phyloP scores from a whole-genome alignment of 176 grass and related monocot species.

The Aegilops bicornis region DNA sequence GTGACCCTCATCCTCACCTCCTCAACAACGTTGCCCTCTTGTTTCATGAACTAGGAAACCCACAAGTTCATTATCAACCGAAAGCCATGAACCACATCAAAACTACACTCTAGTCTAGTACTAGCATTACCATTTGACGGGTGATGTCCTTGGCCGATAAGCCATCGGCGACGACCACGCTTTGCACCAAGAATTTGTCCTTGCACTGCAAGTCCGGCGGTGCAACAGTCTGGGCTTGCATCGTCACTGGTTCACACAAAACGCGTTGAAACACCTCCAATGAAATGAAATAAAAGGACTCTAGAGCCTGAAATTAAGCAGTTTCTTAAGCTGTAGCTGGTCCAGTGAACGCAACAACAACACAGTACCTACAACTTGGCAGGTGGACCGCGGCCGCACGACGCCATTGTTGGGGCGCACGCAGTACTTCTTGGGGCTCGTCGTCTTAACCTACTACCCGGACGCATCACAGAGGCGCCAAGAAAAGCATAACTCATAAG shows the following conservation, averaged over 20 bases:
- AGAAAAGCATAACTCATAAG: conserved; percentile 20
- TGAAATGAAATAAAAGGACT: background rate
- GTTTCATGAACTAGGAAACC: conserved; percentile 51
- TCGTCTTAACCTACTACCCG: conserved; percentile 80
- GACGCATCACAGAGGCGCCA: conserved; percentile 28
- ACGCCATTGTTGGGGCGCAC: conserved; percentile 73
- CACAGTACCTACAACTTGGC: conserved; percentile 56
- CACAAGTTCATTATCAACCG: conserved; percentile 1
- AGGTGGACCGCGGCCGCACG: conserved; percentile 51
- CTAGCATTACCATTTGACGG: conserved; percentile 57
- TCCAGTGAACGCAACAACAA: background rate
- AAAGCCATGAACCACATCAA: background rate
- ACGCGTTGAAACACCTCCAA: background rate
- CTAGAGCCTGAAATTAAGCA: background rate
- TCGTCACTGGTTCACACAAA: conserved; percentile 50
- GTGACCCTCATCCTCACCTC: conserved; percentile 63
- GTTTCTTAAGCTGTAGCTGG: conserved; percentile 8
- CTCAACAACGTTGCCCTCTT: conserved; percentile 37
- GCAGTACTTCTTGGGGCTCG: conserved; percentile 79
- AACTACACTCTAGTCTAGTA: conserved; percentile 6
- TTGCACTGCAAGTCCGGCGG: conserved; percentile 78
- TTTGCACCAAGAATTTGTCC: conserved; percentile 73
- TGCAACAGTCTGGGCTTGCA: conserved; percentile 51
- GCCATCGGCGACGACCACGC: conserved; percentile 36
- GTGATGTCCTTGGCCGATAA: conserved; percentile 49